phyloP scores from a whole-genome alignment of 169 alveolate species.

The Eimeria brunetti region DNA sequence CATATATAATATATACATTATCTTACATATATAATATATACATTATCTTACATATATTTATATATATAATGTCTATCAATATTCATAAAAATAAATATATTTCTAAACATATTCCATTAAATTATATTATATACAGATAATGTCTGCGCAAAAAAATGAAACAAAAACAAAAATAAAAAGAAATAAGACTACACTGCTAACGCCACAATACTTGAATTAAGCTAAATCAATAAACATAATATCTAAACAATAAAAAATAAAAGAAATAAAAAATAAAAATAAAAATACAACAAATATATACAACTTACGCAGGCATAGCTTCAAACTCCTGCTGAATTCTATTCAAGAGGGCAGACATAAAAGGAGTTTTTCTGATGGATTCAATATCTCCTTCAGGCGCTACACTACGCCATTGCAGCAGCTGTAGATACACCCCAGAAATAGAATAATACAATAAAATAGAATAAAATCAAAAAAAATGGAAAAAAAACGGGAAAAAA shows the following conservation, averaged over 20 bases:
- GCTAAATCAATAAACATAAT: no score
- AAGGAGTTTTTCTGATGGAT: conserved; percentile 61
- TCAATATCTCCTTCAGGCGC: conserved; percentile 71
- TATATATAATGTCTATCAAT: no score
- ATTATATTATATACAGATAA: background rate
- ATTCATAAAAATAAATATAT: background rate
- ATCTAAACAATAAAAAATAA: no score
- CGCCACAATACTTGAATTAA: no score
- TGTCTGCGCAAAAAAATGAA: background rate
- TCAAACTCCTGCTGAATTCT: conserved; percentile 76
- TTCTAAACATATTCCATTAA: background rate
- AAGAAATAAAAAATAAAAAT: background rate
- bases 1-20: no score
- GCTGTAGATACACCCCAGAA: conserved; percentile 12
- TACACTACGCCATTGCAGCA: conserved; percentile 76
- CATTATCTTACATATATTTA: no score
- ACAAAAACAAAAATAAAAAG: no score
- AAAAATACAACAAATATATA: background rate
- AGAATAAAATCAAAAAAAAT: no score
- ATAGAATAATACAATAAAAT: background rate
- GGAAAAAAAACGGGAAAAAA: no score
- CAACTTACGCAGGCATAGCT: conserved; percentile 70
- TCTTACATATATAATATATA: no score
- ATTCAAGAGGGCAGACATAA: conserved; percentile 63
- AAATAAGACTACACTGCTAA: no score